These are phyloP conservation scores for Naganishia antarctica DNA, from an alignment of 768 basidiomycete genomes.

Conservation along the genomic window DNA sequence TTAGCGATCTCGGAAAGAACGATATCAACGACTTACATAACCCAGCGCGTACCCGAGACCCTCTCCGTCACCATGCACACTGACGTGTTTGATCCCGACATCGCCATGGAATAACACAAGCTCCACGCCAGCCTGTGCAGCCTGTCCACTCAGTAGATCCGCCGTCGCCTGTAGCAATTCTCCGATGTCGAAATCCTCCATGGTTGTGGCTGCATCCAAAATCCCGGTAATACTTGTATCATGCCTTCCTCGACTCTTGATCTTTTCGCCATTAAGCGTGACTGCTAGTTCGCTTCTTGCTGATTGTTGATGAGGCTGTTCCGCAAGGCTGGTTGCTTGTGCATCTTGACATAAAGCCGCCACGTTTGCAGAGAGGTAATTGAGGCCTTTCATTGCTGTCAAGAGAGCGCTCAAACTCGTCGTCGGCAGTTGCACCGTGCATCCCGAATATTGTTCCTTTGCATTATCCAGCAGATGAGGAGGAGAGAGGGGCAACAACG, in stretches of 20 bases:
- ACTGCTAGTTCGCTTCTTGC: too few relatives aligned
- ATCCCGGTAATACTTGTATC: conserved; percentile 16
- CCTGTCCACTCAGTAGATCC: conserved; percentile 76
- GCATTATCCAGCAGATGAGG: conserved; percentile 85
- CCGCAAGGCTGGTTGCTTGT: background rate
- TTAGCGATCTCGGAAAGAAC: background rate
- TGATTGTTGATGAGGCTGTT: background rate
- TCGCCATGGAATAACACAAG: conserved; percentile 86
- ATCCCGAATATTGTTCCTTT: conserved; percentile 87
- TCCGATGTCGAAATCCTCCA: conserved; percentile 83
- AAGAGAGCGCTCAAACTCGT: conserved; percentile 82
- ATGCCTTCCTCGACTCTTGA: background rate
- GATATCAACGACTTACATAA: conserved; percentile 61
- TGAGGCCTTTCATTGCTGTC: conserved; percentile 86
- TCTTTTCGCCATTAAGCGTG: background rate
- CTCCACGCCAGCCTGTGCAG: conserved; percentile 79
- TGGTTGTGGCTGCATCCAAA: conserved; percentile 27
- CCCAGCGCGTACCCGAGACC: conserved; percentile 73
- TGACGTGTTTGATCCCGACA: conserved; percentile 77
- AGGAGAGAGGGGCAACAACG: conserved; percentile 81
- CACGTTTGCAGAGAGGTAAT: conserved; percentile 75
- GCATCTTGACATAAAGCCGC: conserved; percentile 31
- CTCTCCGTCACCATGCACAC: conserved; percentile 77
- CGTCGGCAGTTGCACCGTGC: conserved; percentile 78
- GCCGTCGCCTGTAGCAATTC: conserved; percentile 84